Percentiles rank a stretch among this genome's conserved stretches.
These are phyloP conservation scores for Exophiala phaeomuriformis DNA, from an alignment of 2,329 filamentous ascomycete genomes.

Conservation along the genomic window DNA sequence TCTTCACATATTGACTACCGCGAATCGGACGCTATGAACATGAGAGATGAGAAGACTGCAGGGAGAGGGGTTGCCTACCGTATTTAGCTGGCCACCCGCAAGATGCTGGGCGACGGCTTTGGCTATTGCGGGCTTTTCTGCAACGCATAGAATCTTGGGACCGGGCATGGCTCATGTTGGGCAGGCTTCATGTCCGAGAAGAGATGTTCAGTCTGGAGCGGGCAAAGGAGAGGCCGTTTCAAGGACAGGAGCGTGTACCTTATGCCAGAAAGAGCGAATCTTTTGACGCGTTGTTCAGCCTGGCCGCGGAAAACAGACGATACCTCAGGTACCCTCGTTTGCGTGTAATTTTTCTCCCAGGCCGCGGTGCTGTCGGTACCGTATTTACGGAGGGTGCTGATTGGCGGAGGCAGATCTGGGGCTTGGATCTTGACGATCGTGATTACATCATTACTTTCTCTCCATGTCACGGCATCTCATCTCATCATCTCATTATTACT, in stretches of 20 bases:
- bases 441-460: constrained; percentile 3
- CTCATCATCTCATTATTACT: too few species aligned
- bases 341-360: too few species aligned
- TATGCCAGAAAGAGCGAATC: too few species aligned
- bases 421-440: neutral
- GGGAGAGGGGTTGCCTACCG: constrained; percentile 47
- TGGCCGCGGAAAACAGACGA: neutral
- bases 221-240: neutral
- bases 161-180: constrained; percentile 25
- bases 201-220: neutral
- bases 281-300: too few species aligned
- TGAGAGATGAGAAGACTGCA: constrained; percentile 2
- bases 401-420: neutral
- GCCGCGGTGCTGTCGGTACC: neutral
- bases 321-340: too few species aligned
- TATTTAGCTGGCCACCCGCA: constrained; percentile 64
- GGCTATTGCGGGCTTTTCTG: constrained; percentile 88
- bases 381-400: neutral
- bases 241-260: too few species aligned
- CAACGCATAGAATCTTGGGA: constrained; percentile 62
- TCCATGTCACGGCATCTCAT: neutral
- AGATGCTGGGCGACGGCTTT: constrained; percentile 89
- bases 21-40: constrained; percentile 56
- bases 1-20: constrained; percentile 75
- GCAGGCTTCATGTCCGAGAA: neutral